Percentiles rank a stretch among this genome's conserved stretches.
phyloP scores from a whole-genome alignment of 352 stramenopile genomes.

The Phytopythium mirpurense region DNA sequence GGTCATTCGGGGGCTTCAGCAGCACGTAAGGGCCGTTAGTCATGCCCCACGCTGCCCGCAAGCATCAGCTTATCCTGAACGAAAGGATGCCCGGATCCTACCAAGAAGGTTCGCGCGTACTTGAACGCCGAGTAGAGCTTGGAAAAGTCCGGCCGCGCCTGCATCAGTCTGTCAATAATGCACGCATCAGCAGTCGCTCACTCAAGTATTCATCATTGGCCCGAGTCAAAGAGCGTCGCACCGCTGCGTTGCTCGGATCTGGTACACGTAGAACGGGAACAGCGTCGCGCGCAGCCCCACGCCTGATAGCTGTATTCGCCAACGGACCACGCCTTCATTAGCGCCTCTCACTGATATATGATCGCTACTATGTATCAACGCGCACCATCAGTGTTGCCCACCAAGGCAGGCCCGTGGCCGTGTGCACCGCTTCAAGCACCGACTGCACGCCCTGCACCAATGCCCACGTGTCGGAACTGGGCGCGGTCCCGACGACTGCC shows the following conservation, averaged over 20 bases:
- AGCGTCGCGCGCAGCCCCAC: slow-evolving; percentile 57
- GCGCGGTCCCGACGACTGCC: slow-evolving; percentile 13
- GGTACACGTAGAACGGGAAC: slow-evolving; percentile 71
- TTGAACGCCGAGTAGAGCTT: slow-evolving; percentile 72
- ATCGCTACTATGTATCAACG: background rate
- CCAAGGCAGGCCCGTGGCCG: slow-evolving; percentile 63
- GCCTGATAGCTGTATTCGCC: slow-evolving; percentile 33
- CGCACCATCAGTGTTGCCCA: slow-evolving; percentile 62
- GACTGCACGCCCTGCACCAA: slow-evolving; percentile 60
- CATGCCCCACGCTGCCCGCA: too few relatives aligned
- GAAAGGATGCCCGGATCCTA: slow-evolving; percentile 16
- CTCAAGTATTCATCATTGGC: too few relatives aligned
- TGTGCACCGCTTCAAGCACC: slow-evolving; percentile 56
- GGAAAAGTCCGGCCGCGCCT: slow-evolving; percentile 46
- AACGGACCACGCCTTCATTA: too few relatives aligned
- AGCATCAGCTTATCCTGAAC: too few relatives aligned
- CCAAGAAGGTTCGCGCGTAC: slow-evolving; percentile 63
- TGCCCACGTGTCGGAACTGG: slow-evolving; percentile 29
- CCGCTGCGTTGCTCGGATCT: slow-evolving; percentile 64
- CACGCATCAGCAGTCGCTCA: slow-evolving; percentile 3
- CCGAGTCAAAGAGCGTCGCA: slow-evolving; percentile 7
- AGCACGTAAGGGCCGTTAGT: slow-evolving; percentile 5
- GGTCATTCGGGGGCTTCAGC: slow-evolving; percentile 28
- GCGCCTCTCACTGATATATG: too few relatives aligned
- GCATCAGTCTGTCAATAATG: slow-evolving; percentile 27